Evolutionary conservation across 1,284 basidiomycete species (phyloP).

Genomic region (Apiotrichum gracile): DNA sequence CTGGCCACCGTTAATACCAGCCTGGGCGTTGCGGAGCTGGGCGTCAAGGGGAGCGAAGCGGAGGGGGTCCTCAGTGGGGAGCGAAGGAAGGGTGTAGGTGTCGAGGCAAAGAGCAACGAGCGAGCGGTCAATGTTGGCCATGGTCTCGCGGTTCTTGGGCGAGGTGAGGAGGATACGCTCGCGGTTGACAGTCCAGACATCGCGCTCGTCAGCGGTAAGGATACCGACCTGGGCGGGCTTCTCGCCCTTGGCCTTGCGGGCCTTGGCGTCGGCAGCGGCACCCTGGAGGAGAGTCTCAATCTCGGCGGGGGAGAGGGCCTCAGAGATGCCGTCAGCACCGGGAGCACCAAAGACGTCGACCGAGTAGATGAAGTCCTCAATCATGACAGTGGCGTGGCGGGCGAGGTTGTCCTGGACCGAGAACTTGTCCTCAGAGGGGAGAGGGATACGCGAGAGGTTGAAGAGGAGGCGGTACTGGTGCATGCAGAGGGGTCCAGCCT

Average conservation of each 20-base stretch:
- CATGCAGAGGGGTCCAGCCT: constrained; percentile 56
- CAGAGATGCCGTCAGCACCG: constrained; percentile 44
- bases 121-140: constrained; percentile 65
- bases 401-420: constrained; percentile 54
- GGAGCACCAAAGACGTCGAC: constrained; percentile 58
- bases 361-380: constrained; percentile 76
- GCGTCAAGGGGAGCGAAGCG: constrained; percentile 58
- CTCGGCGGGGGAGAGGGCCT: constrained; percentile 48
- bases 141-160: constrained; percentile 57
- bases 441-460: constrained; percentile 69
- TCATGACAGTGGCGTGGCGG: constrained; percentile 63
- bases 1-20: constrained; percentile 59
- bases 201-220: constrained; percentile 72
- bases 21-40: constrained; percentile 71
- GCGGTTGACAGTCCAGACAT: constrained; percentile 76
- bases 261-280: constrained; percentile 64
- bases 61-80: constrained; percentile 49
- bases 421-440: constrained; percentile 59
- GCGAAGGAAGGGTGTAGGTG: constrained; percentile 48
- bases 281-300: constrained; percentile 64
- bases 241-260: constrained; percentile 56
- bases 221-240: constrained; percentile 60
- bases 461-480: constrained; percentile 61
- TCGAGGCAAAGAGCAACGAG: constrained; percentile 65
- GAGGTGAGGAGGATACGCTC: constrained; percentile 64